Conservation (phyloP, 1,139 yeast species). For the Kodamaea anthophila region DNA sequence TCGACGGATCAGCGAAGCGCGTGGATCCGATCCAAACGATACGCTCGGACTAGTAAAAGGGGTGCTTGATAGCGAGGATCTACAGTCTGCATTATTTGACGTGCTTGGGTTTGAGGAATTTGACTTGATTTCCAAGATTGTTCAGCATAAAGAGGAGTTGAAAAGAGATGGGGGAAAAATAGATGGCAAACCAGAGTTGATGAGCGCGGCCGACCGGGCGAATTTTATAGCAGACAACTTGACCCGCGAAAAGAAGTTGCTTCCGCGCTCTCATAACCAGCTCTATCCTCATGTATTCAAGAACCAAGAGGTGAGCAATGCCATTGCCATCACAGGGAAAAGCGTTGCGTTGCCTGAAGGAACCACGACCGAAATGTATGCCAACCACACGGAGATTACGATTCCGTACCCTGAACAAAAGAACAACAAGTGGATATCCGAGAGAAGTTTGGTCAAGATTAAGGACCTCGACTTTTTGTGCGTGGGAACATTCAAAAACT, state of each 20-base stretch:
- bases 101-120: conserved; percentile 80
- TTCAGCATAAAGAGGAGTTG: conserved; percentile 41
- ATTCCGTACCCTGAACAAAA: conserved; percentile 67
- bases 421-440: conserved; percentile 42
- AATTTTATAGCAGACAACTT: conserved; percentile 53
- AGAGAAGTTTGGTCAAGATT: conserved; percentile 52
- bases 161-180: too few species aligned
- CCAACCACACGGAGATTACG: conserved; percentile 73
- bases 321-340: conserved; percentile 73
- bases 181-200: conserved; percentile 19
- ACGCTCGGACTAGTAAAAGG: conserved; percentile 17
- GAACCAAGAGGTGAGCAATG: conserved; percentile 58
- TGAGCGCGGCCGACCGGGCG: conserved; percentile 54
- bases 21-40: conserved; percentile 22
- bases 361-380: conserved; percentile 56
- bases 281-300: conserved; percentile 86
- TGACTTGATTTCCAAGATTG: conserved; percentile 63
- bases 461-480: conserved; percentile 69
- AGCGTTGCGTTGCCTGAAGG: conserved; percentile 78
- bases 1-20: conserved; percentile 20
- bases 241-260: conserved; percentile 43
- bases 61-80: conserved; percentile 46
- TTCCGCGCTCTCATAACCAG: conserved; percentile 40
- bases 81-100: conserved; percentile 67
- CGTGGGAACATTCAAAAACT: conserved; percentile 77